Base-by-base conservation (phyloP, 1,139 yeast species). In the Debaryomycetaceae sp. region DNA sequence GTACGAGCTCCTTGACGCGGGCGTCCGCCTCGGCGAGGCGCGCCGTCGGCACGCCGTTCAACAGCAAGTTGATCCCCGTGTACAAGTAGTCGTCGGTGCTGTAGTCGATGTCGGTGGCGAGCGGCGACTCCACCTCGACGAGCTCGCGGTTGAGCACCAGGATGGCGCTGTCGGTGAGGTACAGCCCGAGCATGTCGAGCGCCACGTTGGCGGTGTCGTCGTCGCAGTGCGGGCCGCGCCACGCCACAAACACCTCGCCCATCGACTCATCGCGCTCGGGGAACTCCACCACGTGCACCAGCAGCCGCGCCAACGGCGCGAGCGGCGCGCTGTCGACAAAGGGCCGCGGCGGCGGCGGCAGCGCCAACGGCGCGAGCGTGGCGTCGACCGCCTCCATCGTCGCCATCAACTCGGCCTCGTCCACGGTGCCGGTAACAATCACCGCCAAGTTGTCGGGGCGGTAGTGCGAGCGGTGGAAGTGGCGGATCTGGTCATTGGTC, bases 231-330 rank as follows among this genome's bases (percentile, higher is more conserved):
- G 95, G 95, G 7, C 97, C 97, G 34, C 85, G 70, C 94, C 96
- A 91, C 2, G 83, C 64, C 21, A 91, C 59, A 19, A 72, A 51
- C 1, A 85, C 52, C 45, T 85, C 95, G 18, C 96, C 95, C 58
- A 78, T 75, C 5, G 84, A 69, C 53, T 88, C 96, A 49, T 88
- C 96, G 34, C 75, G 71, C 44, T 91, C 97, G 1, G 98, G 96
- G 49, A 91, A 91, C 38, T 78, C 82, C 19, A 88, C 72, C 7
- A 63, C 66, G 29, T 72, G 68, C 12, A 71, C 59, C 3, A 61
- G 44, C 4, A 68, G 63, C 23, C 50, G 49, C n/a, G 48, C 55
- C 31, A 71, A 65, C 3, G 70, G 71, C 8, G 63, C 59, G 23
- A 42, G 45, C 22, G 56, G 64, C n/a, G 60, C 56, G 0, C 91